These are phyloP conservation scores for Tilletia walkeri DNA, from an alignment of 1,284 basidiomycete genomes.

Conservation along the genomic window DNA sequence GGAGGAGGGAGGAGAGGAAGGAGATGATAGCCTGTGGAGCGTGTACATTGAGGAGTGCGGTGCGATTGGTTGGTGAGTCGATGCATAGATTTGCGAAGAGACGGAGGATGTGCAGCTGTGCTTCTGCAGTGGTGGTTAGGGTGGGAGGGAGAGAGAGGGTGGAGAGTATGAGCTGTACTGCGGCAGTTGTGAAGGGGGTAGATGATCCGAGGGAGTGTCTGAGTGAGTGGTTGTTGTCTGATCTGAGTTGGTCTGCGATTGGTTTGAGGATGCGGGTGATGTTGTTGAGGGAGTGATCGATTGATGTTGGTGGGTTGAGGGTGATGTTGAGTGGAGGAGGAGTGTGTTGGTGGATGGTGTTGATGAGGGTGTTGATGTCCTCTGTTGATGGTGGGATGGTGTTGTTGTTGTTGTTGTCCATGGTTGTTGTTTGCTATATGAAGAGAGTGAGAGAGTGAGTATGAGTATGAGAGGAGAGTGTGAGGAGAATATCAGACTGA, in stretches of 20 bases:
- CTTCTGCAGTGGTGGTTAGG: slow-evolving; percentile 20
- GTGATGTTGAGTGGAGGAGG: background rate
- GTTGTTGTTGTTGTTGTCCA: background rate
- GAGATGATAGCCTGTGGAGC: background rate
- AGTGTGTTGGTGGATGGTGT: background rate
- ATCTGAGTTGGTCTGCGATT: slow-evolving; percentile 2
- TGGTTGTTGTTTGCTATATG: background rate
- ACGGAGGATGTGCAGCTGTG: slow-evolving; percentile 38
- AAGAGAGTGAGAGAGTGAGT: too few relatives aligned
- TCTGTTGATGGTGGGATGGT: background rate
- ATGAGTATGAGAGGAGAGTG: too few relatives aligned
- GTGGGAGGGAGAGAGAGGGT: background rate
- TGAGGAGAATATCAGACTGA: background rate
- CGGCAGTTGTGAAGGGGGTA: background rate
- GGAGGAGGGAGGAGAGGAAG: background rate
- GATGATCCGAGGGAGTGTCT: background rate
- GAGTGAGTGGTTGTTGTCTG: background rate
- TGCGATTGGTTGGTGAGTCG: slow-evolving; percentile 25
- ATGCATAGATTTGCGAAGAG: slow-evolving; percentile 47
- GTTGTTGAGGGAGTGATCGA: background rate
- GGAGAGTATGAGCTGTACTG: background rate
- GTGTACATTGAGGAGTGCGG: background rate
- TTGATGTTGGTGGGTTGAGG: background rate
- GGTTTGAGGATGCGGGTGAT: slow-evolving; percentile 6
- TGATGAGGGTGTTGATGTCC: background rate